Conservation (phyloP, 208 protist genomes). For the Leishmania tarentolae region DNA sequence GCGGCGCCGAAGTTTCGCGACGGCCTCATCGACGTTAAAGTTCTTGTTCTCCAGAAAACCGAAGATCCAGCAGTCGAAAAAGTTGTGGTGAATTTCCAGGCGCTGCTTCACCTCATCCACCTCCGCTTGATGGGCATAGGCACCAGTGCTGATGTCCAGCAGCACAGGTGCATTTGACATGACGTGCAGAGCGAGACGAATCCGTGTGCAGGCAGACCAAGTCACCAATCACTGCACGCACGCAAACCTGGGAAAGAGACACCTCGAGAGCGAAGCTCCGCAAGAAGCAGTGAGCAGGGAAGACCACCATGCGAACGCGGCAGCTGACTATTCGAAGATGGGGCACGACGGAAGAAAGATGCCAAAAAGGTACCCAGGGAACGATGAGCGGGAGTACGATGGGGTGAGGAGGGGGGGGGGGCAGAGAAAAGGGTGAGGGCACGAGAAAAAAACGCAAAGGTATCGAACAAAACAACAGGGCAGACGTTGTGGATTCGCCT, state of each 20-base stretch:
- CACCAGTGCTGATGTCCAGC: slow-evolving; percentile 52
- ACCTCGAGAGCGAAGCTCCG: background rate
- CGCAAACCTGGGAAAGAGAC: background rate
- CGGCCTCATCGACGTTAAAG: slow-evolving; percentile 70
- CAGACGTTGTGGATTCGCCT: background rate
- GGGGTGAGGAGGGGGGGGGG: background rate
- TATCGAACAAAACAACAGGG: background rate
- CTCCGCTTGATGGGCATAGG: slow-evolving; percentile 59
- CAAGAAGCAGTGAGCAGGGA: background rate
- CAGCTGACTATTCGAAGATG: background rate
- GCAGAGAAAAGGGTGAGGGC: background rate
- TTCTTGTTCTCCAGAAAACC: slow-evolving; percentile 89
- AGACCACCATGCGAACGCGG: background rate
- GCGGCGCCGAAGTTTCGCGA: slow-evolving; percentile 71
- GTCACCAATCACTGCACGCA: background rate
- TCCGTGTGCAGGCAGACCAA: background rate
- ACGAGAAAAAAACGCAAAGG: background rate
- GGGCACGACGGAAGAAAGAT: background rate
- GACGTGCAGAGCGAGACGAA: background rate
- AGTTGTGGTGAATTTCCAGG: slow-evolving; percentile 62
- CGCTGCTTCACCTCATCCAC: slow-evolving; percentile 68
- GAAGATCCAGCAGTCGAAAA: slow-evolving; percentile 87
- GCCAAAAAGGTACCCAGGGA: background rate
- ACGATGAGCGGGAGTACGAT: background rate
- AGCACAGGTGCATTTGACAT: slow-evolving; percentile 43